A percentile compares a stretch with the other conserved stretches of the same genome.
phyloP scores from a whole-genome alignment of 768 basidiomycete genomes.

The Mycena vulgaris region DNA sequence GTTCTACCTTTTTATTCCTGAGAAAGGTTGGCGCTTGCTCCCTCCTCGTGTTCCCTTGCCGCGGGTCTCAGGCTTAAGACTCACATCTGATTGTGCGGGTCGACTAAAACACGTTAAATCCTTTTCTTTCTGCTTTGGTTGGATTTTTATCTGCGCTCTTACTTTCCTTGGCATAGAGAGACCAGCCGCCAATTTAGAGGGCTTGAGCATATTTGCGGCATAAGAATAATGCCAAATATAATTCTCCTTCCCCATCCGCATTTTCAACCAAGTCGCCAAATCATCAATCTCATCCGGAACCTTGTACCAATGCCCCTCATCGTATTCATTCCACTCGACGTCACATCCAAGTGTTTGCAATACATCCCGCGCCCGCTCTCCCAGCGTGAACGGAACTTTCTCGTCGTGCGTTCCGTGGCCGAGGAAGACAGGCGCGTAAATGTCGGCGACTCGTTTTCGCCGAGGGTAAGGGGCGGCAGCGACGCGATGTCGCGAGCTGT shows the following conservation, averaged over 20 bases:
- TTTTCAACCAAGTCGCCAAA: slow-evolving; percentile 19
- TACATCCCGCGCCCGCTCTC: slow-evolving; percentile 25
- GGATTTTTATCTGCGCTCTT: too few relatives aligned
- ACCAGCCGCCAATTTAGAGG: too few relatives aligned
- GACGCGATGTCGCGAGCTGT: slow-evolving; percentile 28
- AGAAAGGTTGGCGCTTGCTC: too few relatives aligned
- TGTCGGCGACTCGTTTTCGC: background rate
- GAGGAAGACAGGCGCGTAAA: slow-evolving; percentile 25
- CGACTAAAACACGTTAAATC: background rate
- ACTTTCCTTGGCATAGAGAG: too few relatives aligned
- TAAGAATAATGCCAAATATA: background rate
- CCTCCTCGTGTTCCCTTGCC: too few relatives aligned
- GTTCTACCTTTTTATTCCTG: too few relatives aligned
- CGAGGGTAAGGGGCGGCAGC: background rate
- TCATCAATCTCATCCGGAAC: slow-evolving; percentile 33
- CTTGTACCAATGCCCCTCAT: slow-evolving; percentile 35
- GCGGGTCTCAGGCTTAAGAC: too few relatives aligned
- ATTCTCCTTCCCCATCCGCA: background rate
- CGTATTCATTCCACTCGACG: slow-evolving; percentile 29
- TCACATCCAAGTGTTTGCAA: slow-evolving; percentile 16
- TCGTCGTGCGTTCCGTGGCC: slow-evolving; percentile 31
- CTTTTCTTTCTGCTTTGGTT: background rate
- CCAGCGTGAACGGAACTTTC: slow-evolving; percentile 14
- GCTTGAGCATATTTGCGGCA: too few relatives aligned
- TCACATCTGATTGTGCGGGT: too few relatives aligned